Evolutionary conservation across 2,329 filamentous ascomycete genomes (phyloP), one percentile per base, ranked within the genome.

Genomic region (Gyromitra esculenta): DNA sequence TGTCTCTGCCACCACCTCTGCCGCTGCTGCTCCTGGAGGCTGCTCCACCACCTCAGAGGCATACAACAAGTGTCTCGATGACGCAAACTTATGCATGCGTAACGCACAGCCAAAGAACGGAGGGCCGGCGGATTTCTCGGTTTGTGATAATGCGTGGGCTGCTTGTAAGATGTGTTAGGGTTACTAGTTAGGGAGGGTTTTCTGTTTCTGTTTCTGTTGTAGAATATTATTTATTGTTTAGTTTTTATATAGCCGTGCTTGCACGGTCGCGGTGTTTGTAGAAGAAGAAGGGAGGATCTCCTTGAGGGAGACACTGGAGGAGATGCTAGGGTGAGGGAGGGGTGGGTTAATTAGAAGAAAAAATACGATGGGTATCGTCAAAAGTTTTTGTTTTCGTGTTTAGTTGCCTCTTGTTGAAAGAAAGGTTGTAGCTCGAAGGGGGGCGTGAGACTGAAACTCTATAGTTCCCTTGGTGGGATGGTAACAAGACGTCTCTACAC

Each of bases 61-160:
- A 2, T 68, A 72, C 68, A 78, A 70, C 59, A 43, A 62, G 57
- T 78, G 74, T 25, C 50, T 74, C 2, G 77, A 75, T 15, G 54
- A 43, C 8, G 71, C 60, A 8, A 77, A 75, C 56, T n/a, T n/a
- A 37, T 75, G 75, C 57, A 72, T 77, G 9, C 54, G 43, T 21
- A 68, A 63, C 39, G 35, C 60, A n/a, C 72, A 77, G 73, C 45
- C 60, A 13, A 43, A 54, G 43, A 62, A 15, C 5, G 52, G 69
- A 11, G 43, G 77, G 5, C 52, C 35, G 5, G 60, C 73, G 31
- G 18, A 70, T 35, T 75, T 76, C 52, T 66, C 57, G 5, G 45
- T 2, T 9, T 77, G 73, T 56, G 69, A 71, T 11, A 18, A 35
- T 6, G 64, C 52, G 56, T 66, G 76, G 69, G 50, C 45, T 48